Percentiles rank a stretch among this genome's conserved stretches.
These are phyloP conservation scores for Suillus alpinus DNA, from an alignment of 768 basidiomycete genomes.

Conservation along the genomic window DNA sequence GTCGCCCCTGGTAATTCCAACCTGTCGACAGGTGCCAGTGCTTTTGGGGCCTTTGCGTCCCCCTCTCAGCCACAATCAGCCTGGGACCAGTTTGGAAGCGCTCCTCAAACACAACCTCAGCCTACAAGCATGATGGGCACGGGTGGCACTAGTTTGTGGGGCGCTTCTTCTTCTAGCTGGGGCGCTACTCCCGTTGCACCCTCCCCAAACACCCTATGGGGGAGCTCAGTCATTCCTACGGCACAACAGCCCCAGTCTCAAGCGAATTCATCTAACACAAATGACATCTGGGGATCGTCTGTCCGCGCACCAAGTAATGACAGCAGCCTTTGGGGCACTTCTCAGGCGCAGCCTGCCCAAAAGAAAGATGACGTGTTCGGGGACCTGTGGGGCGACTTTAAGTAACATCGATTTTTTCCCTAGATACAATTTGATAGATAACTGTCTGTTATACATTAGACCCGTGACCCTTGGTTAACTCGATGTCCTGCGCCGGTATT, in stretches of 20 bases:
- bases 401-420: conserved; percentile 37
- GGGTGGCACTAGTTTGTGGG: conserved; percentile 61
- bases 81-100: conserved; percentile 26
- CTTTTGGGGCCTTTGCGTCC: conserved; percentile 38
- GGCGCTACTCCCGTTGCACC: conserved; percentile 31
- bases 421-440: conserved; percentile 6
- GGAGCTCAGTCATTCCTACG: conserved; percentile 15
- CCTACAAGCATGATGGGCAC: conserved; percentile 54
- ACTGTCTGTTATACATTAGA: background rate
- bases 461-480: background rate
- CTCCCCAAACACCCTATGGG: conserved; percentile 35
- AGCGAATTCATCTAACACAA: conserved; percentile 33
- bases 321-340: conserved; percentile 31
- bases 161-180: conserved; percentile 68
- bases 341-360: conserved; percentile 29
- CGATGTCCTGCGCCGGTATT: background rate
- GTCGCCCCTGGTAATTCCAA: conserved; percentile 1
- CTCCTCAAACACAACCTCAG: conserved; percentile 23
- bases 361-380: conserved; percentile 82
- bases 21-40: conserved; percentile 26
- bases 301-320: conserved; percentile 21
- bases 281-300: conserved; percentile 57
- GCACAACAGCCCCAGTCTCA: conserved; percentile 23
- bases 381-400: conserved; percentile 83
- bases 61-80: conserved; percentile 18